Evolutionary conservation across 1,284 basidiomycete genomes (phyloP).

Genomic region (Amylostereum areolatum): DNA sequence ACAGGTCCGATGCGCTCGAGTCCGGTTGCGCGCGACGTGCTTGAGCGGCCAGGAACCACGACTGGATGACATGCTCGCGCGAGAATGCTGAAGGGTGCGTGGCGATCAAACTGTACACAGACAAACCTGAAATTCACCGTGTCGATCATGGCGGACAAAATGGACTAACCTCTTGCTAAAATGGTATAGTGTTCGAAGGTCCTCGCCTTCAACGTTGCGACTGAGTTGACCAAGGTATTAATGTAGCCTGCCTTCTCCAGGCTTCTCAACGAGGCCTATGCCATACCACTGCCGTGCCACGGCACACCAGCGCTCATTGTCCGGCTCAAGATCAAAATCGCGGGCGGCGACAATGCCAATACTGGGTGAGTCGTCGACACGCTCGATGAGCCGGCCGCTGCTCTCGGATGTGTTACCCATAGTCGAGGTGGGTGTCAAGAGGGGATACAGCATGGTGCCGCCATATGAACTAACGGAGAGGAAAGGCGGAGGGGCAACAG

Average conservation of each 20-base stretch:
- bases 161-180: constrained; percentile 83
- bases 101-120: constrained; percentile 67
- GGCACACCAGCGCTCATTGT: constrained; percentile 88
- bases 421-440: constrained; percentile 14
- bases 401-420: constrained; percentile 24
- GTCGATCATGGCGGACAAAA: too few species aligned
- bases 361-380: constrained; percentile 61
- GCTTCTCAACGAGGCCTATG: constrained; percentile 80
- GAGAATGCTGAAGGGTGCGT: constrained; percentile 83
- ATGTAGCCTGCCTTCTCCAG: constrained; percentile 88
- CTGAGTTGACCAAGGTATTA: constrained; percentile 91
- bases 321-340: constrained; percentile 81
- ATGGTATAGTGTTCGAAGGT: constrained; percentile 86
- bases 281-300: constrained; percentile 94
- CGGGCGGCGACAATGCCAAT: constrained; percentile 87
- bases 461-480: constrained; percentile 35
- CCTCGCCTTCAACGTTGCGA: constrained; percentile 76
- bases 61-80: constrained; percentile 79
- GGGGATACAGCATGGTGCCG: constrained; percentile 19
- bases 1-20: constrained; percentile 75
- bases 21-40: constrained; percentile 74
- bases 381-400: constrained; percentile 46
- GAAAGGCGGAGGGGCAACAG: constrained; percentile 30
- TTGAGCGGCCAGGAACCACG: constrained; percentile 85
- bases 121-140: too few species aligned